phyloP scores from a whole-genome alignment of 225 moss, liverwort and hornwort genomes.

The Thuidium tamariscinum region DNA sequence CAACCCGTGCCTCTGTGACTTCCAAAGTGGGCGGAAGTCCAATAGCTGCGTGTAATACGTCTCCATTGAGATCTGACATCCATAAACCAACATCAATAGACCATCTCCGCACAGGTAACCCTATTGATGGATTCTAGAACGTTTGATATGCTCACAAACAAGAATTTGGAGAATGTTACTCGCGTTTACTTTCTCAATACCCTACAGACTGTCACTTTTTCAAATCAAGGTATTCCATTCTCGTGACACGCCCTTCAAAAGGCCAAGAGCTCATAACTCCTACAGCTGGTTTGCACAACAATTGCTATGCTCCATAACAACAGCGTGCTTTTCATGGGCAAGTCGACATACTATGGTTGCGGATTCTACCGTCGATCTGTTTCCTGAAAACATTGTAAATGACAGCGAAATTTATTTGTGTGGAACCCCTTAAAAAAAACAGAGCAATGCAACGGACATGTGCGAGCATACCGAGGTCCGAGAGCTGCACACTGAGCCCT shows the following conservation, averaged over 20 bases:
- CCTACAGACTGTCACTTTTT: background rate
- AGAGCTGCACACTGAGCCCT: slow-evolving; percentile 88
- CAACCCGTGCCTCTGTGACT: slow-evolving; percentile 85
- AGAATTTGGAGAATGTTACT: background rate
- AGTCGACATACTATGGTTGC: background rate
- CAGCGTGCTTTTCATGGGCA: background rate
- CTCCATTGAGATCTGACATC: slow-evolving; percentile 90
- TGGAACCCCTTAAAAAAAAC: background rate
- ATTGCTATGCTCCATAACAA: background rate
- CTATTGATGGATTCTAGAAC: background rate
- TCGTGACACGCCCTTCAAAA: background rate
- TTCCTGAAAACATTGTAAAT: background rate
- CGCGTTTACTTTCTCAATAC: background rate
- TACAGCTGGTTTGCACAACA: background rate
- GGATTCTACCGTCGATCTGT: background rate
- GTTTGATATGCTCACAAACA: background rate
- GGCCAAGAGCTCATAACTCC: background rate
- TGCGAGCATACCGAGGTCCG: slow-evolving; percentile 69
- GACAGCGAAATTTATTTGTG: background rate
- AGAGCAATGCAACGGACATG: background rate
- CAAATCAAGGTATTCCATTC: background rate
- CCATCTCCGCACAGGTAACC: background rate
- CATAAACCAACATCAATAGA: background rate
- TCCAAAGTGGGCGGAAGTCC: slow-evolving; percentile 88
- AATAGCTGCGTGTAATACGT: slow-evolving; percentile 85